Base-by-base conservation (phyloP, 1,284 basidiomycete species). In the Irpex sp. region DNA sequence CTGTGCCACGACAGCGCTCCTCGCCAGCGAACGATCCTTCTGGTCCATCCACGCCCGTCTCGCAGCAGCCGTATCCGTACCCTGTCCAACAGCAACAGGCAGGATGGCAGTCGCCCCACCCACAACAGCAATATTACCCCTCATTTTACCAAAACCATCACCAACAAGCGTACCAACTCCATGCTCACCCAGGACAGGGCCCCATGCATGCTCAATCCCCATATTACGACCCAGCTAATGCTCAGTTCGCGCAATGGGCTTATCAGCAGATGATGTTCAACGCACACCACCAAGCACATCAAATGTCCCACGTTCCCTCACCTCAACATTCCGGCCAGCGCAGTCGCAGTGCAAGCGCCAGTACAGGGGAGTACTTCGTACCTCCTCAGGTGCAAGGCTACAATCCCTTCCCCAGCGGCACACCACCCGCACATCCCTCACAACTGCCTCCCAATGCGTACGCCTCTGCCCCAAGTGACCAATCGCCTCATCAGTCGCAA, bases 191-290 rank as follows among this genome's bases (percentile, higher is more conserved):
- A 26, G 78, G 76, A 13, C 83, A 83, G 61, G 68, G 75, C 39
- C 81, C 79, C 71, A 75, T 81, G 70, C 80, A 80, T 51, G 74
- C 75, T 19, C 85, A 83, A 68, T 70, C 77, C 60, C 81, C 80
- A 13, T 90, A 85, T 73, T 90, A 87, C 70, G 89, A 92, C 74
- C 89, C 86, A 17, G 79, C 86, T 57, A 91, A 90, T 70, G 88
- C 87, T 33, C 89, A 92, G 73, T 82, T 92, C 66, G 61, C 61
- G 5, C 89, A 90, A 74, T 93, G 90, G 91, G 88, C 90, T 37
- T 93, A 93, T 77, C 90, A 92, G 75, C 90, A 92, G 69, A 92
- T 92, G 90, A 86, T 92, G 83, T 89, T 84, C 78, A 87, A 83
- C 70, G 83, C 84, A 15, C 86, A 87, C 69, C 86, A 87, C 69